These are phyloP conservation scores for Stephania japonica DNA, from an alignment of 164 flowering plant species.

Conservation along the genomic window DNA sequence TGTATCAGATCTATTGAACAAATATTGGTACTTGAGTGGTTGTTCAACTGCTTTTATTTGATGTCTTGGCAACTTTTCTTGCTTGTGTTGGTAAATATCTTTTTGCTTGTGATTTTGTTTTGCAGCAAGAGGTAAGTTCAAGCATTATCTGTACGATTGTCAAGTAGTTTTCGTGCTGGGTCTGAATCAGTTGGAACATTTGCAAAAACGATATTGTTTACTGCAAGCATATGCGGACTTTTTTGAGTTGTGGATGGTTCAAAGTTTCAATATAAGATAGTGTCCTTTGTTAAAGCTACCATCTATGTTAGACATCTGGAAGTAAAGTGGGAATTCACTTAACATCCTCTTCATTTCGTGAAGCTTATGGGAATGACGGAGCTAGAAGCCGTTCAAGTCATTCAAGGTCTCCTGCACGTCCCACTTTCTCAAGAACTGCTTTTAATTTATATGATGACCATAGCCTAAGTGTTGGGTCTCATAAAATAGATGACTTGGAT, in stretches of 20 bases:
- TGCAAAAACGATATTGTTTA: constrained; percentile 37
- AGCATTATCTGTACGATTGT: constrained; percentile 61
- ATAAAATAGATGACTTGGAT: constrained; percentile 61
- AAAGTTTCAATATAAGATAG: constrained; percentile 46
- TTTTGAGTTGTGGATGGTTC: constrained; percentile 44
- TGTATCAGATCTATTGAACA: constrained; percentile 39
- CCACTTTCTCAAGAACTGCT: constrained; percentile 37
- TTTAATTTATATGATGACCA: constrained; percentile 54
- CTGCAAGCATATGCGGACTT: constrained; percentile 42
- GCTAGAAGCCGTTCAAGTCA: constrained; percentile 64
- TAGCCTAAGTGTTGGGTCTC: constrained; percentile 38
- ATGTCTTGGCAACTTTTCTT: background rate
- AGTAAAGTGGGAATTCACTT: constrained; percentile 44
- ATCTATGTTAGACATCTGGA: constrained; percentile 41
- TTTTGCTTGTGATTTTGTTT: constrained; percentile 39
- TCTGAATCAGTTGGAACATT: constrained; percentile 50
- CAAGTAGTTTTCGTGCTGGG: constrained; percentile 53
- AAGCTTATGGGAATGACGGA: constrained; percentile 91
- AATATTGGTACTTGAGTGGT: constrained; percentile 20
- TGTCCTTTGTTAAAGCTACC: constrained; percentile 48
- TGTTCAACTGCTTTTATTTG: background rate
- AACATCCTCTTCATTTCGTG: constrained; percentile 80
- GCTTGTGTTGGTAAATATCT: constrained; percentile 10
- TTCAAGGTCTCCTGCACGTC: constrained; percentile 73
- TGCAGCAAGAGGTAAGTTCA: constrained; percentile 99